phyloP scores from a whole-genome alignment of 2,329 filamentous ascomycete genomes.

The Botryotinia convoluta region DNA sequence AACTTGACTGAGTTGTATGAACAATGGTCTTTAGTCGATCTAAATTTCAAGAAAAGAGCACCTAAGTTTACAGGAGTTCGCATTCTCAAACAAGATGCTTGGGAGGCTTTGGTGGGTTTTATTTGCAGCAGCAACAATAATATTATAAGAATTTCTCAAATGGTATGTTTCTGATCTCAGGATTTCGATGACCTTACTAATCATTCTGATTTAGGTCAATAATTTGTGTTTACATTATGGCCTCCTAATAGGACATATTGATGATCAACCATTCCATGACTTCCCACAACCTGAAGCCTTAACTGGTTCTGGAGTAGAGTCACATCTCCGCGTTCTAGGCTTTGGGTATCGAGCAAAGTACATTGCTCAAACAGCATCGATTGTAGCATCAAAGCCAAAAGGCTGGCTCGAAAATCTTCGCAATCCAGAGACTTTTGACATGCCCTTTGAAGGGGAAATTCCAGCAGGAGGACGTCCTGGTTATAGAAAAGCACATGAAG shows the following conservation, averaged over 20 bases:
- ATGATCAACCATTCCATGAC: conserved; percentile 74
- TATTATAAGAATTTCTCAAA: conserved; percentile 89
- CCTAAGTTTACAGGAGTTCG: conserved; percentile 86
- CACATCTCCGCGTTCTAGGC: conserved; percentile 74
- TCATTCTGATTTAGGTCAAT: conserved; percentile 54
- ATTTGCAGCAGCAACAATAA: conserved; percentile 99
- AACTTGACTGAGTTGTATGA: conserved; percentile 74
- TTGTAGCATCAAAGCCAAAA: conserved; percentile 64
- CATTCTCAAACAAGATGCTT: conserved; percentile 90
- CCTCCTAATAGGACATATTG: conserved; percentile 67
- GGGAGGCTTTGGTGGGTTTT: conserved; percentile 91
- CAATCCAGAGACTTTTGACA: conserved; percentile 79
- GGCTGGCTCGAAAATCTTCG: conserved; percentile 76
- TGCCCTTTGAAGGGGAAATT: conserved; percentile 50
- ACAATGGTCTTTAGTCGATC: conserved; percentile 81
- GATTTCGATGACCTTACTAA: neutral
- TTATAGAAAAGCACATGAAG: conserved; percentile 79
- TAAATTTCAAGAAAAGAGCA: conserved; percentile 86
- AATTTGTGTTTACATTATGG: conserved; percentile 90
- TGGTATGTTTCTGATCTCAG: conserved; percentile 54
- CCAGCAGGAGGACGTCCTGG: conserved; percentile 48
- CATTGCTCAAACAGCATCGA: conserved; percentile 78
- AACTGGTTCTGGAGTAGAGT: conserved; percentile 72
- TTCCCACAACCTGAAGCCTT: conserved; percentile 77
- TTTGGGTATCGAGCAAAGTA: conserved; percentile 97